Evolutionary conservation across 2,329 filamentous ascomycete species (phyloP).

Genomic region (Teratosphaeria pseudoeucalypti): DNA sequence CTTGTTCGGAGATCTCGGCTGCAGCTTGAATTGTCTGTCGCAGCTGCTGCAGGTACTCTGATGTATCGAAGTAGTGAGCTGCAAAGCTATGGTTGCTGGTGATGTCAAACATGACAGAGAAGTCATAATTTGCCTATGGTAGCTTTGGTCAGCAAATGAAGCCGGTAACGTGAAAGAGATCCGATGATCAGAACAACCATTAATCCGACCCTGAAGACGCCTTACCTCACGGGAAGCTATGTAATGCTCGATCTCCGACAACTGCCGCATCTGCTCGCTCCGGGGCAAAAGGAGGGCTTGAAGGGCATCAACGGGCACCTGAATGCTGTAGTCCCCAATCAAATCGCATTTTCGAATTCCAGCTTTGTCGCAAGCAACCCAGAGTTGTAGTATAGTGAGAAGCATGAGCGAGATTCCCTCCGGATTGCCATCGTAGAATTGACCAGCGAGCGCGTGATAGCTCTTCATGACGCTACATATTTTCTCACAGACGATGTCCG

Average conservation of each 20-base stretch:
- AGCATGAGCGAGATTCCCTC: slow-evolving; percentile 45
- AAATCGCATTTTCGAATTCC: slow-evolving; percentile 36
- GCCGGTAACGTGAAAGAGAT: too few species aligned
- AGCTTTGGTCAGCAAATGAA: too few species aligned
- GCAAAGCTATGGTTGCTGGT: slow-evolving; percentile 28
- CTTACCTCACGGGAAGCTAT: slow-evolving; percentile 29
- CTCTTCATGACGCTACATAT: slow-evolving; percentile 5
- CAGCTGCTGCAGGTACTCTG: slow-evolving; percentile 23
- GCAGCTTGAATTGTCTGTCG: too few species aligned
- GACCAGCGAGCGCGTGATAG: slow-evolving; percentile 12
- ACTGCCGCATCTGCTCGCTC: slow-evolving; percentile 38
- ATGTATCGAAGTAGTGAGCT: slow-evolving; percentile 34
- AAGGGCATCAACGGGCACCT: slow-evolving; percentile 40
- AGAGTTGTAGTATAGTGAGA: slow-evolving; percentile 47
- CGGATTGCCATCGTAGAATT: slow-evolving; percentile 34
- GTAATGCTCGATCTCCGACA: slow-evolving; percentile 42
- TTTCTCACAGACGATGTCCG: slow-evolving; percentile 2
- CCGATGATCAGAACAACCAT: too few species aligned
- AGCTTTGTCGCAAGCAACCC: slow-evolving; percentile 46
- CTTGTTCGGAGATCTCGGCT: neutral
- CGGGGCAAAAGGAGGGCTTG: slow-evolving; percentile 45
- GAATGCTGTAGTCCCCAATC: slow-evolving; percentile 42
- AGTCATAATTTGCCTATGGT: slow-evolving; percentile 7
- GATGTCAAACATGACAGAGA: slow-evolving; percentile 41
- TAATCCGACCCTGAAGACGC: neutral